phyloP scores from a whole-genome alignment of 148 eudicot genomes.

The Selenicereus undatus region DNA sequence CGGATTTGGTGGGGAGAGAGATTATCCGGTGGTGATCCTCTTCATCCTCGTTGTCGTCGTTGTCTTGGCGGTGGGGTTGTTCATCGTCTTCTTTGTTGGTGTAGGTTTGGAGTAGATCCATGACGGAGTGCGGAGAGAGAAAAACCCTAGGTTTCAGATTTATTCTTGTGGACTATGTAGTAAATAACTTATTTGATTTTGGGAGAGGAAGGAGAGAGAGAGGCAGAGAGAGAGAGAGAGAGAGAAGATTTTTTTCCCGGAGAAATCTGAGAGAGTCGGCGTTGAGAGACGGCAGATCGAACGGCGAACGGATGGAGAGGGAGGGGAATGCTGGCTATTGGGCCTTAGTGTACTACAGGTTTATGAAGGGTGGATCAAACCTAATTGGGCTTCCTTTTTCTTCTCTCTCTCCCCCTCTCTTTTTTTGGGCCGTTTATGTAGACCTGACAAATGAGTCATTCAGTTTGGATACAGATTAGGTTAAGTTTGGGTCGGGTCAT shows the following conservation, averaged over 20 bases:
- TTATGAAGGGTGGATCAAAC: not conserved
- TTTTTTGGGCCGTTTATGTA: not conserved
- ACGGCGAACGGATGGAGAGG: not conserved
- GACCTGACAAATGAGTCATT: no score
- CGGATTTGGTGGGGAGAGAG: conserved; percentile 56
- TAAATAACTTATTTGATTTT: not conserved
- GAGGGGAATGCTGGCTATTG: not conserved
- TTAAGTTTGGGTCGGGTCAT: no score
- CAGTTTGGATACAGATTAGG: no score
- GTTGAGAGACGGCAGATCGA: not conserved
- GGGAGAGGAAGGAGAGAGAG: not conserved
- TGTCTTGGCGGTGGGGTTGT: not conserved
- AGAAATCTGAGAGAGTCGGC: not conserved
- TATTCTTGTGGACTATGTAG: not conserved
- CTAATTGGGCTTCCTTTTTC: not conserved
- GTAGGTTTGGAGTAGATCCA: conserved; percentile 31
- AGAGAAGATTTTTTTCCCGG: not conserved
- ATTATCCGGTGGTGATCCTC: conserved; percentile 20
- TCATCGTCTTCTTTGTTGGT: conserved; percentile 12
- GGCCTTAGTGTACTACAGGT: not conserved
- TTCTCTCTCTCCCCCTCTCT: no score
- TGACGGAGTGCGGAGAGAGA: conserved; percentile 8
- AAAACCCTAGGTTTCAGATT: conserved; percentile 16
- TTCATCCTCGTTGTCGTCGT: not conserved
- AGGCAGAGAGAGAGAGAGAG: not conserved